Evolutionary conservation across 2,329 filamentous ascomycete genomes (phyloP), one percentile per base, ranked within the genome.

Genomic region (Colletotrichum tabaci): DNA sequence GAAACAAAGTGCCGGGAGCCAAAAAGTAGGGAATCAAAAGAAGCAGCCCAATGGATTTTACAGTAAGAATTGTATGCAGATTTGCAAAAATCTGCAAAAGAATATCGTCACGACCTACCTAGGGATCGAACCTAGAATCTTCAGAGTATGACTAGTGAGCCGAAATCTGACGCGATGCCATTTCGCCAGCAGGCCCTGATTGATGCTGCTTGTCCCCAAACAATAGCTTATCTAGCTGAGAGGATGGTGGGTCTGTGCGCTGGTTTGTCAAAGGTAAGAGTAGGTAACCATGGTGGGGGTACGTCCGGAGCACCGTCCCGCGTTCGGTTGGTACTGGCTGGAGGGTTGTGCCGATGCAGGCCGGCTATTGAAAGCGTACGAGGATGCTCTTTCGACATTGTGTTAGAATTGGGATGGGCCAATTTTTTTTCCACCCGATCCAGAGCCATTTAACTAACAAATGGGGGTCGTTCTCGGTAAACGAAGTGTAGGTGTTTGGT

Each of bases 111-210:
- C 67, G 65, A 69, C 65, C 69, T 69, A 72, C 69, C 44, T 68
- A 72, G 58, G 64, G 64, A 68, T 71, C 68, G 68, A 71, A 71
- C 68, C 68, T 71, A 67, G 42, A 67, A 71, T 71, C 68, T 71
- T 71, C 68, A 71, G 57, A 71, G 68, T 53, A 16, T 62, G 68
- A 49, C 64, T 58, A 47, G 10, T 7, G 12, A 71, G 64, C 68
- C 68, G 68, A 71, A 71, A 71, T 71, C 57, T 71, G 68, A 71
- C 68, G 68, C 68, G 68, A 71, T 71, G 68, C 68, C 68, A 71
- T 71, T 71, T 71, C 68, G 68, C 68, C 68, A 71, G 68, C 68
- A 71, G 68, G 68, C 68, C 66, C 18, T 62, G 42, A 4, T 26
- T 30, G 35, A 2, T n/a, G 13, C 1, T n/a, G 10, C 0, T 2